phyloP scores from a whole-genome alignment of 352 stramenopile genomes.

The Pseudoperonospora humuli region DNA sequence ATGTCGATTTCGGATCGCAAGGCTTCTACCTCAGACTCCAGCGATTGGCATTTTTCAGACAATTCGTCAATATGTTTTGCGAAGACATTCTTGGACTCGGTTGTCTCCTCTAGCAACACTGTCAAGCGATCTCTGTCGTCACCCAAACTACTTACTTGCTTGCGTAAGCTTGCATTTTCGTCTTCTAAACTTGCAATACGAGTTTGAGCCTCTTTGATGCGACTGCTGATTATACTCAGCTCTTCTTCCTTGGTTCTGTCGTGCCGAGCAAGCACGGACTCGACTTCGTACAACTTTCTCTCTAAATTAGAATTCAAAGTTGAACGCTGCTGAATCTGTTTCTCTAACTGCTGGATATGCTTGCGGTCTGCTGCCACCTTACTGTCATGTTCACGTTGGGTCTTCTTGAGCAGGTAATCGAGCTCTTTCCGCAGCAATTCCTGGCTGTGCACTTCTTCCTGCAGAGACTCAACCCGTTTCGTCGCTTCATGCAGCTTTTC shows the following conservation, averaged over 20 bases:
- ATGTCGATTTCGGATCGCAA: conserved; percentile 57
- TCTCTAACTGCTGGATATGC: conserved; percentile 65
- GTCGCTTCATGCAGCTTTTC: conserved; percentile 62
- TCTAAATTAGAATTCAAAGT: conserved; percentile 57
- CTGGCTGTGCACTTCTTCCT: conserved; percentile 62
- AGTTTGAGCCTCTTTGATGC: conserved; percentile 21
- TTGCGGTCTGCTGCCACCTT: conserved; percentile 50
- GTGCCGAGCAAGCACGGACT: conserved; percentile 44
- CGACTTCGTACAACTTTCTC: conserved; percentile 67
- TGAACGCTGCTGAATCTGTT: conserved; percentile 59
- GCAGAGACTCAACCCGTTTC: conserved; percentile 35
- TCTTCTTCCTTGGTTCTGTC: conserved; percentile 42
- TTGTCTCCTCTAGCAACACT: conserved; percentile 28
- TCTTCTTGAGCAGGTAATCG: conserved; percentile 62
- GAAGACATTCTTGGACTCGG: conserved; percentile 43
- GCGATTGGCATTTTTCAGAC: conserved; percentile 25
- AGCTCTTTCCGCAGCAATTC: conserved; percentile 51
- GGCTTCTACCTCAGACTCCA: conserved; percentile 44
- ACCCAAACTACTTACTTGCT: conserved; percentile 20
- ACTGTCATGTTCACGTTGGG: conserved; percentile 65
- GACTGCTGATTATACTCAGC: conserved; percentile 25
- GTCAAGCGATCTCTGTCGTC: conserved; percentile 30
- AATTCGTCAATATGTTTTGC: conserved; percentile 45
- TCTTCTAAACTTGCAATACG: conserved; percentile 27
- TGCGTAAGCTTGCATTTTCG: conserved; percentile 31